Evolutionary conservation across 768 basidiomycete species (phyloP), one percentile per base, ranked within the genome.

Genomic region (Cystofilobasidium bisporidii): DNA sequence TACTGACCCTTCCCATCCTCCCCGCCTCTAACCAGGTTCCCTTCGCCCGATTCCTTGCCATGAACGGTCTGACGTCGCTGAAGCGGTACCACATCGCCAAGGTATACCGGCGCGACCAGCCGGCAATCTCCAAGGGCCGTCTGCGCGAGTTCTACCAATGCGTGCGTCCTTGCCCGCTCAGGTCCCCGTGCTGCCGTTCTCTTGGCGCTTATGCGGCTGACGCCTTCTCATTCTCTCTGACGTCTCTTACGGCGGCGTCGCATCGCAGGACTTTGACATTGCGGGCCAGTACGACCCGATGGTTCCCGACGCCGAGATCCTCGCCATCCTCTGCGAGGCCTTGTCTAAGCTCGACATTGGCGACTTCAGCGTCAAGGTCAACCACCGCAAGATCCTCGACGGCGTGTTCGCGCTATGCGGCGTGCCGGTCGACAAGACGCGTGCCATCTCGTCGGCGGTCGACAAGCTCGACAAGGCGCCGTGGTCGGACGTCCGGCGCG

Each of bases 101-200:
- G 79, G 96, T 99, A 24, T 99, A 98, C 78, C 81, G 96, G 70
- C 80, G 96, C 75, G 96, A 99, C 78, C 91, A 86, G 71, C 96
- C 96, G 0, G 93, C 93, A 65, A 92, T 98, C 87, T 87, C 86
- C 33, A 99, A 99, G 80, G 96, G 96, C 0, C 82, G 96, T 32
- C 96, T 99, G 93, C 84, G 96, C 68, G 96, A 99, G 79, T 99
- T 99, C 74, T 90, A 88, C 74, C 96, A 99, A 78, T 96, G 94
- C 70, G 91, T 92, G 71, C 72, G 84, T 79, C 14, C n/a, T n/a
- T n/a, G n/a, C n/a, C n/a, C n/a, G n/a, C n/a, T n/a, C n/a, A n/a
- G n/a, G n/a, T n/a, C n/a, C n/a, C n/a, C n/a, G n/a, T n/a, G n/a
- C n/a, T n/a, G n/a, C n/a, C n/a, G n/a, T n/a, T n/a, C n/a, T n/a